phyloP scores from a whole-genome alignment of 768 basidiomycete species.

The Phanerochaete sordida region DNA sequence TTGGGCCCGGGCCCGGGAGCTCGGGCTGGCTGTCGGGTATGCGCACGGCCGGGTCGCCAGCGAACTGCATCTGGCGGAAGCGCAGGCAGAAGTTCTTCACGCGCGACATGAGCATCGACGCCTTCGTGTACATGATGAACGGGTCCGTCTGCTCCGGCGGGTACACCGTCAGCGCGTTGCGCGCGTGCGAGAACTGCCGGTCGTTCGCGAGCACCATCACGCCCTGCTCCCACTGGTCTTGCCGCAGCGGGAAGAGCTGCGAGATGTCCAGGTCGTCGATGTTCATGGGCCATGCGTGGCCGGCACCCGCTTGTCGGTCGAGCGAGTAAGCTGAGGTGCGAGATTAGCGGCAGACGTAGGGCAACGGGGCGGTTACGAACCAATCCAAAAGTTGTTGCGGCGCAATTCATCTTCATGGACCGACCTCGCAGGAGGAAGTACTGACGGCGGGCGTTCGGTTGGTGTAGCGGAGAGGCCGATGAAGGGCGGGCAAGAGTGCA shows the following conservation, averaged over 20 bases:
- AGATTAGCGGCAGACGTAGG: not conserved
- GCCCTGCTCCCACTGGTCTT: conserved; percentile 57
- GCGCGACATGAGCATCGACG: conserved; percentile 58
- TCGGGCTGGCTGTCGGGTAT: conserved; percentile 15
- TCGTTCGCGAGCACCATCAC: conserved; percentile 39
- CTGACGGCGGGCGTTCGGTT: conserved; percentile 49
- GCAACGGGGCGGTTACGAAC: conserved; percentile 3
- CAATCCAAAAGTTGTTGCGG: conserved; percentile 63
- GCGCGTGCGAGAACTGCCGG: conserved; percentile 66
- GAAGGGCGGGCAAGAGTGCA: conserved; percentile 67
- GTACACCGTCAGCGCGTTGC: conserved; percentile 55
- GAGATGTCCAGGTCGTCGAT: conserved; percentile 74
- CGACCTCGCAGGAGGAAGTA: conserved; percentile 54
- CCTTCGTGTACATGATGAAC: conserved; percentile 72
- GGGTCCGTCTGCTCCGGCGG: conserved; percentile 66
- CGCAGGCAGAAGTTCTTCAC: conserved; percentile 67
- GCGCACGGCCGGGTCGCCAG: conserved; percentile 48
- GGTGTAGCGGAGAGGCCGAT: conserved; percentile 52
- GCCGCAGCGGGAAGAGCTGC: conserved; percentile 65
- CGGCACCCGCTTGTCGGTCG: conserved; percentile 64
- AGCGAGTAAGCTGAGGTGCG: conserved; percentile 55
- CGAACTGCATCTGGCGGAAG: conserved; percentile 56
- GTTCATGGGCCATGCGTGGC: conserved; percentile 70
- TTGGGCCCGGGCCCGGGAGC: not conserved
- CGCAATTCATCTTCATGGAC: conserved; percentile 69